A percentile compares a stretch with the other conserved stretches of the same genome.
Evolutionary conservation across 129 eudicot species (phyloP).

Genomic region (Centrapalus pauciflorus): DNA sequence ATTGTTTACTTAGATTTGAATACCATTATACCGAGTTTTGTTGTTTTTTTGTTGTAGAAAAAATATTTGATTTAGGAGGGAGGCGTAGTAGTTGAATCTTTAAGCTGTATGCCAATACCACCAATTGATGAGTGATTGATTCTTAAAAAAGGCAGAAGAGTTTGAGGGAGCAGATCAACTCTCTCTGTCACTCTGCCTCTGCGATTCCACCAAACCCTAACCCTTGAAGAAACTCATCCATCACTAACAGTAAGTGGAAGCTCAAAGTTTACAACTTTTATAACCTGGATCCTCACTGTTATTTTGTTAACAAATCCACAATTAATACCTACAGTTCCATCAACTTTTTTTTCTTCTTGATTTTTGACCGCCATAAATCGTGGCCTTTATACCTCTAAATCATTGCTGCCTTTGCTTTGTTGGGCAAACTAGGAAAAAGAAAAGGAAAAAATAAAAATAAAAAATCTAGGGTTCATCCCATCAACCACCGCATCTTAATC

Average conservation of each 20-base stretch:
- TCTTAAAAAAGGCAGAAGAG: neutral
- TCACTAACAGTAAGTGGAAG: slow-evolving; percentile 2
- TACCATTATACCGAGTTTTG: no score
- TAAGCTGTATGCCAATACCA: neutral
- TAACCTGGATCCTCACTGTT: neutral
- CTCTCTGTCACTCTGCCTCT: slow-evolving; percentile 33
- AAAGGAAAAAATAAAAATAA: neutral
- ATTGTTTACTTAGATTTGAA: no score
- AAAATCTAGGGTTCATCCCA: slow-evolving; percentile 42
- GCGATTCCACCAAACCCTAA: slow-evolving; percentile 36
- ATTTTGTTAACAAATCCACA: neutral
- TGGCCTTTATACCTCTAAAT: slow-evolving; percentile 38
- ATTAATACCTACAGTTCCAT: slow-evolving; percentile 21
- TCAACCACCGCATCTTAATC: slow-evolving; percentile 29
- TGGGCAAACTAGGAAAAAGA: slow-evolving; percentile 16
- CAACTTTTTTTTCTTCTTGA: slow-evolving; percentile 29
- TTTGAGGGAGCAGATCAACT: slow-evolving; percentile 8
- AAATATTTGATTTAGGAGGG: no score
- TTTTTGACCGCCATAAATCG: slow-evolving; percentile 51
- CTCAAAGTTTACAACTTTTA: neutral
- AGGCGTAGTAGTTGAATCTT: neutral
- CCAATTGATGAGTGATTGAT: neutral
- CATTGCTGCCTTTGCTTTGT: slow-evolving; percentile 65
- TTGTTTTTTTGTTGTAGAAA: no score
- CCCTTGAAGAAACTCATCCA: slow-evolving; percentile 16